Evolutionary conservation across 768 basidiomycete genomes (phyloP).

Genomic region (Hirschioporus abietinus): DNA sequence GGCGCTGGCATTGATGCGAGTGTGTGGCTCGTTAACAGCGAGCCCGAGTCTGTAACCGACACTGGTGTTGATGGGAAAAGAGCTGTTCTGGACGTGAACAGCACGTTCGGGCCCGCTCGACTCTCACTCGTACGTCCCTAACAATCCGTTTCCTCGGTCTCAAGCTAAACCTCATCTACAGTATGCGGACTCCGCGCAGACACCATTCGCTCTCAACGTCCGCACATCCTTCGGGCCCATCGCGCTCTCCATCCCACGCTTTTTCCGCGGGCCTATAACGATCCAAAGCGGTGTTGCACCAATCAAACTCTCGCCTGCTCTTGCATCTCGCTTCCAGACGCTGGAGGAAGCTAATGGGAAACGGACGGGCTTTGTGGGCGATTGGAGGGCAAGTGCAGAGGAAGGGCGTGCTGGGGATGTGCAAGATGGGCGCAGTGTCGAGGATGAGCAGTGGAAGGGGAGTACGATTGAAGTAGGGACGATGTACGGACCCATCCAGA

Average conservation of each 20-base stretch:
- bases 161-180: neutral
- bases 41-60: neutral
- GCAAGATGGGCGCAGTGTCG: neutral
- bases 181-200: neutral
- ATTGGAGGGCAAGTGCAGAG: conserved; percentile 12
- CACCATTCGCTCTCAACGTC: neutral
- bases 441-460: neutral
- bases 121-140: neutral
- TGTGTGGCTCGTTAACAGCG: conserved; percentile 23
- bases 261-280: conserved; percentile 34
- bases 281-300: conserved; percentile 24
- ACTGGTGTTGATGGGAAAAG: neutral
- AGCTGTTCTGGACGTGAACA: neutral
- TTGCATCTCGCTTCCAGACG: conserved; percentile 26
- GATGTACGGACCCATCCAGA: neutral
- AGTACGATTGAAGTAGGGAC: neutral
- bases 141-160: neutral
- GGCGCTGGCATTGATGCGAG: conserved; percentile 13
- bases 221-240: conserved; percentile 22
- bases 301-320: conserved; percentile 28
- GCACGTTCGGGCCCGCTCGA: neutral
- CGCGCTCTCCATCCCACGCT: conserved; percentile 32
- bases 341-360: conserved; percentile 23
- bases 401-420: neutral
- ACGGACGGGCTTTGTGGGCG: conserved; percentile 37